Evolutionary conservation across 2,329 filamentous ascomycete genomes (phyloP), one percentile per base, ranked within the genome.

Genomic region (Colletotrichum australisinense): DNA sequence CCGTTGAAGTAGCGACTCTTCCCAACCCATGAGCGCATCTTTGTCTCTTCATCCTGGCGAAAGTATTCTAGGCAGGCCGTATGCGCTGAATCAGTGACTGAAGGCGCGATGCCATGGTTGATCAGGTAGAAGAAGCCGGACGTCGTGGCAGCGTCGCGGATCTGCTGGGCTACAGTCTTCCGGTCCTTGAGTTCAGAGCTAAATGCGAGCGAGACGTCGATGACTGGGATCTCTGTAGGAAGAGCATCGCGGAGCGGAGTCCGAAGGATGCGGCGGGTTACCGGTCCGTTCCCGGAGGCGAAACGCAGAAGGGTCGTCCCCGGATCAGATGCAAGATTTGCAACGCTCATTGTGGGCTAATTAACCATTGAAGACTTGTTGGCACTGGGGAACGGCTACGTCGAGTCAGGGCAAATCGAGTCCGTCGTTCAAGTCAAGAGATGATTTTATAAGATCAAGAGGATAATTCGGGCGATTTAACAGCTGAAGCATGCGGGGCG

Each of bases 51-150:
- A 0, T 86, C 79, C 73, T 89, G 87, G 5, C 79, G 81, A 79
- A 90, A 90, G 77, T 90, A 90, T 3, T 80, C 77, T 4, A 84
- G 75, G 38, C 81, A 82, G 9, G 80, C 82, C 5, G 76, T 64
- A 30, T 83, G 80, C 0, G 81, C 83, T 1, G 76, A 71, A 5
- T 79, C 70, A 3, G 78, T 80, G 14, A 79, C 66, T 30, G 78
- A 76, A 1, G 80, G 53, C 0, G 83, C 71, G 28, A 89, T 84
- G 4, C 87, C 85, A 71, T 89, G 87, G 69, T 88, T 86, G 72
- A 81, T 82, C 72, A 89, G 82, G 79, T 90, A 90, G 79, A 90
- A 90, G 80, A 90, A 90, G 3, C 88, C 88, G 0, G 82, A 88
- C 49, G 84, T 86, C 16, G 85, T 84, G 3, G 87, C 85, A 0